Evolutionary conservation across 202 grass and related monocot species (phyloP), one percentile per base, ranked within the genome.

Genomic region (Musa balbisiana): DNA sequence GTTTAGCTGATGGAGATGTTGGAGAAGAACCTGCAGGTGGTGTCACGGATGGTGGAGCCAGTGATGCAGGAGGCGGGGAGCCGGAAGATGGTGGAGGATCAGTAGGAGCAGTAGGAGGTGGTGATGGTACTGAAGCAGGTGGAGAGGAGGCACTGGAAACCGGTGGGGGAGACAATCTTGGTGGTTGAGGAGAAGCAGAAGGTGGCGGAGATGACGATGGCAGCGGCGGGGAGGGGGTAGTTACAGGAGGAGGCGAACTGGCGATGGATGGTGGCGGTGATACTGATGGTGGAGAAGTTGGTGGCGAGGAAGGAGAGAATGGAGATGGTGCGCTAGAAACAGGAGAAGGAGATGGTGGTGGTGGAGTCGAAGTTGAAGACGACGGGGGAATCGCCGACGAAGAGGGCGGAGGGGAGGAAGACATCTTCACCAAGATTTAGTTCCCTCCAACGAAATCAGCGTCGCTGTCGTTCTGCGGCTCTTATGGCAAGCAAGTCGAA

Each of bases 141-240:
- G 85, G 88, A 3, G 80, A 73, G 1, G 49, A 13, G 49, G 13
- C 24, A 20, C 11, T 27, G 53, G 78, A 1, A 52, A 69, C 11
- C 5, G 88, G 84, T 3, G 90, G 88, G 0, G 75, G 56, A 8
- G 84, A 29, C 11, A 58, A 26, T 10, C 69, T 77, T 25, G 83
- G 73, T 10, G 71, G 62, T 62, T 86, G 83, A 0, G 49, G 17
- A 51, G 63, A 65, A 27, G 8, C 22, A 13, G 63, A 26, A 11
- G 86, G 72, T 9, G 87, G 85, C 50, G 84, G 75, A 65, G 63
- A 11, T 68, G 66, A 19, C 1, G 69, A 23, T 1, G 71, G 69
- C 21, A 86, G 69, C 8, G 81, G 90, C 1, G 88, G 80, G 8
- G 90, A 43, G 10, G 88, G 27, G 12, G 22, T 10, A 11, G 69